Base-by-base conservation (phyloP, 306 rosid species). In the Cucurbita ficifolia region DNA sequence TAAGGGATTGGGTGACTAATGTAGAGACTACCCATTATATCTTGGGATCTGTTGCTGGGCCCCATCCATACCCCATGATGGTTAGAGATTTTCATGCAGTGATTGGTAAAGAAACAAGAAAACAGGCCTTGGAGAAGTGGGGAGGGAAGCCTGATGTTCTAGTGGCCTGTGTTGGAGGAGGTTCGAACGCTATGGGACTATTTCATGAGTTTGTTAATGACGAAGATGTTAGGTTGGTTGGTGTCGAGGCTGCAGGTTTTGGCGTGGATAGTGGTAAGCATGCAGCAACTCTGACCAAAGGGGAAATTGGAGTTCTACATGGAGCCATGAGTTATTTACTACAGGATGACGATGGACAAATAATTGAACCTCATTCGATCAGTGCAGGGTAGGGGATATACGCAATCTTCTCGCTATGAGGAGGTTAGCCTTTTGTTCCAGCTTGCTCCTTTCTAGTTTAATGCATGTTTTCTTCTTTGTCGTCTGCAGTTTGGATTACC, bases 61-160 rank as follows among this genome's bases (percentile, higher is more conserved):
- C 98, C 0, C 98, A 94, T 80, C 98, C 98, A 13, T 94, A 94
- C 77, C 98, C 98, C 16, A 90, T 90, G 97, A 94, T 94, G 98
- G 98, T 94, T 7, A 81, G 98, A 76, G 97, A 94, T 74, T 94
- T 90, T 80, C 98, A 94, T 77, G 91, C 90, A 1, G 89, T 94
- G 64, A 94, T 94, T 61, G 98, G 98, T 67, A 84, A 80, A 81
- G 98, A 94, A 83, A 94, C 98, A 67, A 82, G 97, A 87, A 87
- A 79, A 70, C 98, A 94, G 77, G 98, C 98, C 7, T 76, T 89
- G 81, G 97, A 87, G 74, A 94, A 90, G 76, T 94, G 98, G 98
- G 98, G 96, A 78, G 97, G 98, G 70, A 87, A 79, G 67, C 98
- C 98, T 12, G 98, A 90, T 78, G 86, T 94, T 42, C 81, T 94